These are phyloP conservation scores for Colletotrichum sp. DNA, from an alignment of 2,329 filamentous ascomycete genomes.

Conservation along the genomic window DNA sequence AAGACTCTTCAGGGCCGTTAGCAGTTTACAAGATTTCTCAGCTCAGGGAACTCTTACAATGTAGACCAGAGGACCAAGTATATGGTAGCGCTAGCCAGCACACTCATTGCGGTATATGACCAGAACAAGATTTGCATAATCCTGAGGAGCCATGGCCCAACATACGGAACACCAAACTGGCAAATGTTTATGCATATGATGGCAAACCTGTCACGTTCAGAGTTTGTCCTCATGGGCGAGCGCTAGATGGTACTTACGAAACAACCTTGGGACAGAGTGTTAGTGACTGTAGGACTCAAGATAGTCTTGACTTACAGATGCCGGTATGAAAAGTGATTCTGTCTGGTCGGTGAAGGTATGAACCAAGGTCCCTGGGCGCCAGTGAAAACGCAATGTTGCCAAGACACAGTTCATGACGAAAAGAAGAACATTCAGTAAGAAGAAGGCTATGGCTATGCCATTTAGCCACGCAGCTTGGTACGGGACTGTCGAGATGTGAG, in stretches of 20 bases:
- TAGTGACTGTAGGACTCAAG: neutral
- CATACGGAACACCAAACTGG: conserved; percentile 72
- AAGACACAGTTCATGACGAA: conserved; percentile 68
- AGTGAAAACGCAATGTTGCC: conserved; percentile 71
- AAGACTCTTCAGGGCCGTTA: conserved; percentile 44
- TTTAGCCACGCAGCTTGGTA: conserved; percentile 61
- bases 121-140: conserved; percentile 74
- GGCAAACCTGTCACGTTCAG: conserved; percentile 62
- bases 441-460: conserved; percentile 65
- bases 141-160: conserved; percentile 65
- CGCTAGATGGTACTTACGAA: conserved; percentile 38
- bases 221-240: neutral
- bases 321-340: conserved; percentile 79
- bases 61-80: conserved; percentile 77
- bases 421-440: conserved; percentile 67
- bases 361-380: conserved; percentile 73
- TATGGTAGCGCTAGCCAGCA: conserved; percentile 71
- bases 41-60: conserved; percentile 41
- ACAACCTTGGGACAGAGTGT: conserved; percentile 38
- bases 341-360: conserved; percentile 77
- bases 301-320: conserved; percentile 53
- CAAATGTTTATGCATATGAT: conserved; percentile 81
- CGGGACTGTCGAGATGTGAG: conserved; percentile 63
- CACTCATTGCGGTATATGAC: conserved; percentile 73
- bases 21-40: neutral